These are phyloP conservation scores for Corylus americana DNA, from an alignment of 306 rosid species.

Conservation along the genomic window DNA sequence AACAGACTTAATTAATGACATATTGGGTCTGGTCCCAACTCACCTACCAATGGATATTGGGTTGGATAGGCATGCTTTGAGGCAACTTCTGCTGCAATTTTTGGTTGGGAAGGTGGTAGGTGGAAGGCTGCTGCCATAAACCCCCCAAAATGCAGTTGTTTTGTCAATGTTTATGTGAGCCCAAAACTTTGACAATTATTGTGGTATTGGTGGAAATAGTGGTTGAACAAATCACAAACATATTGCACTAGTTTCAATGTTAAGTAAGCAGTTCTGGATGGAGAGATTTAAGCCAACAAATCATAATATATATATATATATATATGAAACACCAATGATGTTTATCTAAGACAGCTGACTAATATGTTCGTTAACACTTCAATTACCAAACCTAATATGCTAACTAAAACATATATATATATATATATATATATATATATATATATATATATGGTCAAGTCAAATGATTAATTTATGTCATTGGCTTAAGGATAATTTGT, in stretches of 20 bases:
- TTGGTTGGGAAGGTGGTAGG: conserved; percentile 34
- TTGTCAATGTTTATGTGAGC: background rate
- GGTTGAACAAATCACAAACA: conserved; percentile 11
- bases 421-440: no score
- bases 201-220: background rate
- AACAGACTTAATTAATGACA: background rate
- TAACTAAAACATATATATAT: background rate
- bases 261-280: background rate
- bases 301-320: background rate
- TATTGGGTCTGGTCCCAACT: conserved; percentile 21
- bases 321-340: background rate
- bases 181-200: background rate
- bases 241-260: conserved; percentile 11
- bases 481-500: conserved; percentile 6
- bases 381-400: conserved; percentile 32
- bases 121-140: conserved; percentile 8
- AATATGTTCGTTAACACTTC: conserved; percentile 28
- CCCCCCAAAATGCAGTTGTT: background rate
- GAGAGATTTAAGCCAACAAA: background rate
- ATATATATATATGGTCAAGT: conserved; percentile 2
- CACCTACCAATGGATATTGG: conserved; percentile 8
- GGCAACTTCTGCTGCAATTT: conserved; percentile 34
- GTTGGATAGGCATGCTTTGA: conserved; percentile 1
- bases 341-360: background rate
- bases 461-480: conserved; percentile 12